Evolutionary conservation across 495 filamentous ascomycete genomes (phyloP), one percentile per base, ranked within the genome.

Genomic region (Tuber borchii): DNA sequence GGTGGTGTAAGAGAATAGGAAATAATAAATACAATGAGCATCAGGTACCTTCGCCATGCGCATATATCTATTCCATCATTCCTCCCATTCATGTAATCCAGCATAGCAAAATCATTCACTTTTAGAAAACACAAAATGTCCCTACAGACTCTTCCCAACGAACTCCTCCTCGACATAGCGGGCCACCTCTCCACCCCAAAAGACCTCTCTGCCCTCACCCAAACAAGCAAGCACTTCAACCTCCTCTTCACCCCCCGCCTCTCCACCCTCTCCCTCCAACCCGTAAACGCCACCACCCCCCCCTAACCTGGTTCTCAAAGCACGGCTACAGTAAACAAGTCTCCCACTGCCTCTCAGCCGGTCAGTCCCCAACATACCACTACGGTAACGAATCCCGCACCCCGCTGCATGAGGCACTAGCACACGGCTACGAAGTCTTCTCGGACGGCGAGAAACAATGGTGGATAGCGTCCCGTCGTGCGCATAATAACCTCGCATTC

Each of bases 81-180:
- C 2, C n/a, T 14, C 22, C n/a, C 10, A 61, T 51, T 3, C 22
- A 12, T 20, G 0, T 6, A 8, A 22, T 12, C 48, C 22, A 26
- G 51, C n/a, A 61, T 61, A 61, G 51, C 22, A 61, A 61, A 61
- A 61, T 14, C 2, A 31, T 14, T 26, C 51, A 31, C 9, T 26
- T 31, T 9, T 26, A 5, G n/a, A 26, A 51, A 26, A 1, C n/a
- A 10, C 22, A 31, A 0, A 61, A 61, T 61, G 51, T 12, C 10
- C n/a, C 51, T 61, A 10, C 2, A 2, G 51, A 14, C 51, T n/a
- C 71, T 73, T 70, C 40, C 51, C n/a, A 73, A 51, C 20, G 74
- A 73, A 37, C 70, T 76, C 48, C 74, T 73, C 48, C 48, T 44
- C 8, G 19, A 26, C 22, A 72, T 75, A 71, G 45, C 37, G 39